These are phyloP conservation scores for Vaccinium corymbosum DNA, from an alignment of 148 eudicot genomes.

Conservation along the genomic window DNA sequence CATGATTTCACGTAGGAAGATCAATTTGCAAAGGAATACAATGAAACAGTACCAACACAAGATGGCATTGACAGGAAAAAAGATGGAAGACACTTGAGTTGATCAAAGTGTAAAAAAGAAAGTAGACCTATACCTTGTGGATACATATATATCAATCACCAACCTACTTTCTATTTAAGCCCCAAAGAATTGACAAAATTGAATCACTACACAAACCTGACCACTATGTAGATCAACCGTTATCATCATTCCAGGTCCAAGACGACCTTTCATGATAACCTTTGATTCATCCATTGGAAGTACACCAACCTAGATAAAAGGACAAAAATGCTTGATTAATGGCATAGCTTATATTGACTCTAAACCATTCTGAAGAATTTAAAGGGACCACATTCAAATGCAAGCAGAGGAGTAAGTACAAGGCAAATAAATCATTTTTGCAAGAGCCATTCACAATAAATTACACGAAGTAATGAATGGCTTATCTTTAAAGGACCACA, in stretches of 20 bases:
- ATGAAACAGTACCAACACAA: not conserved
- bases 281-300: conserved; percentile 95
- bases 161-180: conserved; percentile 8
- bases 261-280: conserved; percentile 91
- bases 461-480: not conserved
- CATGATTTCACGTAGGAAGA: conserved; percentile 3
- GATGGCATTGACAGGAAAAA: not conserved
- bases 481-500: not conserved
- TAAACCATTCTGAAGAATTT: not conserved
- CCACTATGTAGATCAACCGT: conserved; percentile 80
- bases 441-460: not conserved
- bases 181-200: not conserved
- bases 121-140: not conserved
- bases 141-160: not conserved
- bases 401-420: not conserved
- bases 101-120: not conserved
- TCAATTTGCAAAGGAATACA: not conserved
- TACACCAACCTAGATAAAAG: conserved; percentile 81
- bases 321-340: conserved; percentile 31
- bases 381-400: not conserved
- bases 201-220: conserved; percentile 57
- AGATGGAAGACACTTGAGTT: not conserved
- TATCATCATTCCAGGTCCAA: conserved; percentile 99
- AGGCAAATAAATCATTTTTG: not conserved
- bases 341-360: conserved; percentile 21